These are phyloP conservation scores for Arachis monticola DNA, from an alignment of 331 rosid species.

Conservation along the genomic window DNA sequence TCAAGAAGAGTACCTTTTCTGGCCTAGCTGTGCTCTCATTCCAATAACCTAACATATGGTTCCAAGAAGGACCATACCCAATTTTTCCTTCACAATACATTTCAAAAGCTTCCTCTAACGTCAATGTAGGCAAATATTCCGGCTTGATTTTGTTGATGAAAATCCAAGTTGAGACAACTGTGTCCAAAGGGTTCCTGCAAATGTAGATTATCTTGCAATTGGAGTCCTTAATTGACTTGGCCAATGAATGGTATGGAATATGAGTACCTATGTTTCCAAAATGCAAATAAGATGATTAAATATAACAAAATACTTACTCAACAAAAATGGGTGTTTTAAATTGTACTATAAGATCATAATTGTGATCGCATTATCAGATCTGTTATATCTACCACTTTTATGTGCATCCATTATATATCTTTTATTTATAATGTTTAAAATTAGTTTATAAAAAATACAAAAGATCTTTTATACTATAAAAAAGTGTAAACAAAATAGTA, in stretches of 20 bases:
- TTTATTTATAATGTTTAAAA: no score
- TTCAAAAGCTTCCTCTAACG: conserved; percentile 57
- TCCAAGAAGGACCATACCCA: conserved; percentile 61
- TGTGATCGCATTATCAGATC: no score
- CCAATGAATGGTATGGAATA: conserved; percentile 49
- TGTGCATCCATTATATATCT: no score
- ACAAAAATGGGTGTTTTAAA: no score
- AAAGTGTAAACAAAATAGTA: no score
- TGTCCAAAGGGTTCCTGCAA: conserved; percentile 60
- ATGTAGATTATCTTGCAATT: conserved; percentile 44
- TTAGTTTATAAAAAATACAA: no score
- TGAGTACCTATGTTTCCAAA: conserved; percentile 37
- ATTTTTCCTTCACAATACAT: conserved; percentile 48
- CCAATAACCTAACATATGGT: conserved; percentile 63
- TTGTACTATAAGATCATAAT: no score
- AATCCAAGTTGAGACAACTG: conserved; percentile 43
- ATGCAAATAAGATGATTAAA: no score
- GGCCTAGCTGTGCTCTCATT: conserved; percentile 55
- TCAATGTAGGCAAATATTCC: background rate
- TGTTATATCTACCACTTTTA: no score
- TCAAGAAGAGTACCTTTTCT: conserved; percentile 53
- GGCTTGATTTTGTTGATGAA: conserved; percentile 44
- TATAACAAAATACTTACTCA: no score
- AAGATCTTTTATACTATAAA: no score
- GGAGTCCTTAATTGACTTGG: conserved; percentile 39